Conservation (phyloP, 805 yeast species). For the Wickerhamiella sorbophila region DNA sequence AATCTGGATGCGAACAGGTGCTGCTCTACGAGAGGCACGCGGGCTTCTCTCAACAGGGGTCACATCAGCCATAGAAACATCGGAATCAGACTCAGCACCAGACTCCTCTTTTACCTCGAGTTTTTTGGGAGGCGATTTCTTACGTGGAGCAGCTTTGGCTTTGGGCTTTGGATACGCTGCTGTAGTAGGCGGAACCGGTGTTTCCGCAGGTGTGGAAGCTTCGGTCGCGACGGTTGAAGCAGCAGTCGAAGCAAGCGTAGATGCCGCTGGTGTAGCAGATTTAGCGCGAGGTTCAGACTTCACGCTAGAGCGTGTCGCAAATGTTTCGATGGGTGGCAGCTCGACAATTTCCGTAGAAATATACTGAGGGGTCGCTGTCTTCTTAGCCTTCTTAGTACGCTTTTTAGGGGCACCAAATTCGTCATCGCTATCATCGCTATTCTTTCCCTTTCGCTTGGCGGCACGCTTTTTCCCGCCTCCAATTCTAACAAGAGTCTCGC, state of each 20-base stretch:
- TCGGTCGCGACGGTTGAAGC: neutral
- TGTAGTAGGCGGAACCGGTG: slow-evolving; percentile 3
- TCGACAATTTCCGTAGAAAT: slow-evolving; percentile 8
- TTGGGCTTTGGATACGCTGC: slow-evolving; percentile 15
- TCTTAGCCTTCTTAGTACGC: slow-evolving; percentile 13
- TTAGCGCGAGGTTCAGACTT: slow-evolving; percentile 6
- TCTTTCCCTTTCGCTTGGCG: slow-evolving; percentile 21
- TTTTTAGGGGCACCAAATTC: slow-evolving; percentile 18
- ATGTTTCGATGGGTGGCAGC: slow-evolving; percentile 17
- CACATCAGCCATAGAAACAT: neutral
- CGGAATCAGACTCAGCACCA: slow-evolving; percentile 6
- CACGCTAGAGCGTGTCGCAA: slow-evolving; percentile 5
- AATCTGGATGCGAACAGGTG: neutral
- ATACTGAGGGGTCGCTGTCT: slow-evolving; percentile 7
- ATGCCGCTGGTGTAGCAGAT: slow-evolving; percentile 4
- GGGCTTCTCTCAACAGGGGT: neutral
- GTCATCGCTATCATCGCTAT: slow-evolving; percentile 25
- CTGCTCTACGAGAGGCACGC: slow-evolving; percentile 2
- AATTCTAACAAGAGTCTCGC: slow-evolving; percentile 30
- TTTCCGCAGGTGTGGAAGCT: neutral
- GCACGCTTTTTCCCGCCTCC: slow-evolving; percentile 15
- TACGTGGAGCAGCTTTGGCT: slow-evolving; percentile 20
- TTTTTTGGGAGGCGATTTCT: slow-evolving; percentile 19
- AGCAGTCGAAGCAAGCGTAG: slow-evolving; percentile 1
- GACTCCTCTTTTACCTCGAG: slow-evolving; percentile 11